Evolutionary conservation across 495 filamentous ascomycete genomes (phyloP).

Genomic region (Lasiosphaeris hirsuta): DNA sequence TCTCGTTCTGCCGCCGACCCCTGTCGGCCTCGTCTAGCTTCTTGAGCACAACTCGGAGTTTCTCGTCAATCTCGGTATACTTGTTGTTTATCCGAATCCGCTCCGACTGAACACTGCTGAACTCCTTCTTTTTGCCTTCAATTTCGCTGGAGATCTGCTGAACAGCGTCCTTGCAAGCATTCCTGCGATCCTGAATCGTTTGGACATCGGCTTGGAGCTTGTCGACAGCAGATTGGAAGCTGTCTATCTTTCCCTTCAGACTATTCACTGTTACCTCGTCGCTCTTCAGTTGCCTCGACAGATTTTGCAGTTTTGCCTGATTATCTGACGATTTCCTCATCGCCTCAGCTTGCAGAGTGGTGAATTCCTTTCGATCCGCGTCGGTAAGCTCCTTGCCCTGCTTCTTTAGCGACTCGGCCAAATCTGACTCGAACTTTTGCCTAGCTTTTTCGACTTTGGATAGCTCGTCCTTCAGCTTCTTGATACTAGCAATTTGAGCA

Average conservation of each 20-base stretch:
- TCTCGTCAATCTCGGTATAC: constrained; percentile 85
- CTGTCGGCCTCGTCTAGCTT: constrained; percentile 80
- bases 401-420: constrained; percentile 75
- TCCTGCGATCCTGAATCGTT: constrained; percentile 64
- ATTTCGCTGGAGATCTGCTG: constrained; percentile 72
- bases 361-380: constrained; percentile 86
- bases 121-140: constrained; percentile 84
- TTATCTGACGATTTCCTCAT: constrained; percentile 78
- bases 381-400: constrained; percentile 83
- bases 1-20: constrained; percentile 77
- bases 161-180: constrained; percentile 54
- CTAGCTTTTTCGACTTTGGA: constrained; percentile 85
- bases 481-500: constrained; percentile 58
- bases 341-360: constrained; percentile 78
- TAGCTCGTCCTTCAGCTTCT: constrained; percentile 74
- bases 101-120: constrained; percentile 80
- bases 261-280: constrained; percentile 86
- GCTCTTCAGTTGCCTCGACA: constrained; percentile 78
- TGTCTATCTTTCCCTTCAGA: constrained; percentile 80
- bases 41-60: constrained; percentile 72
- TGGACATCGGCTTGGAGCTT: constrained; percentile 70
- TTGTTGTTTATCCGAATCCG: constrained; percentile 72
- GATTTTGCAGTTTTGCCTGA: constrained; percentile 78
- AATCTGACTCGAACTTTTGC: constrained; percentile 82
- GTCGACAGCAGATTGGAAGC: constrained; percentile 65